These are phyloP conservation scores for Nothophaeocryptopus gaeumannii DNA, from an alignment of 2,329 filamentous ascomycete species.

Conservation along the genomic window DNA sequence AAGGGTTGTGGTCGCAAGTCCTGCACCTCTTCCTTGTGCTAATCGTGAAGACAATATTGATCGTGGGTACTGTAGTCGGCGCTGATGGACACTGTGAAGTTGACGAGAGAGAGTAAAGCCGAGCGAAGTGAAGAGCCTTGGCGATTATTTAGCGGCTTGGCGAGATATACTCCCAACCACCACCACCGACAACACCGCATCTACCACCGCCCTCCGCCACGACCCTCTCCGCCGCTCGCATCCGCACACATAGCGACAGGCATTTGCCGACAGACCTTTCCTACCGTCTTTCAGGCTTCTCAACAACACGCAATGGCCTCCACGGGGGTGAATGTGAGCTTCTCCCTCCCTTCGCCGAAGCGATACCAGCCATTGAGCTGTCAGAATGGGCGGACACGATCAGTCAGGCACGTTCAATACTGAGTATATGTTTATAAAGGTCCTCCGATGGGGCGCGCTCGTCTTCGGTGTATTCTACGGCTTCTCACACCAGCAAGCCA, in stretches of 20 bases:
- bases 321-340: conserved; percentile 54
- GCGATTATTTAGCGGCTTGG: no score
- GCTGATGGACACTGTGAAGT: no score
- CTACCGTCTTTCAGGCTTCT: no score
- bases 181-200: conserved; percentile 4
- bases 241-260: not conserved
- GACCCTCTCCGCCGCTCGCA: conserved; percentile 4
- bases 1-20: no score
- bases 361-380: conserved; percentile 7
- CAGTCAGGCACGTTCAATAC: not conserved
- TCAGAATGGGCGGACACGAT: not conserved
- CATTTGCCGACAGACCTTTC: no score
- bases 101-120: no score
- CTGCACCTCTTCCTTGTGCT: no score
- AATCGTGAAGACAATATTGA: no score
- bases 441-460: conserved; percentile 94
- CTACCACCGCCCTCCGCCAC: conserved; percentile 5
- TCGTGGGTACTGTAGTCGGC: no score
- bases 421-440: conserved; percentile 52
- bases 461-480: conserved; percentile 92
- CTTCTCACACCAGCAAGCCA: conserved; percentile 83
- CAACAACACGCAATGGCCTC: conserved; percentile 40
- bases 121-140: no score
- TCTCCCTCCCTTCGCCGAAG: conserved; percentile 30
- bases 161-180: no score